Base-by-base conservation (phyloP, 1,139 yeast genomes). In the Zygoascus meyerae region DNA sequence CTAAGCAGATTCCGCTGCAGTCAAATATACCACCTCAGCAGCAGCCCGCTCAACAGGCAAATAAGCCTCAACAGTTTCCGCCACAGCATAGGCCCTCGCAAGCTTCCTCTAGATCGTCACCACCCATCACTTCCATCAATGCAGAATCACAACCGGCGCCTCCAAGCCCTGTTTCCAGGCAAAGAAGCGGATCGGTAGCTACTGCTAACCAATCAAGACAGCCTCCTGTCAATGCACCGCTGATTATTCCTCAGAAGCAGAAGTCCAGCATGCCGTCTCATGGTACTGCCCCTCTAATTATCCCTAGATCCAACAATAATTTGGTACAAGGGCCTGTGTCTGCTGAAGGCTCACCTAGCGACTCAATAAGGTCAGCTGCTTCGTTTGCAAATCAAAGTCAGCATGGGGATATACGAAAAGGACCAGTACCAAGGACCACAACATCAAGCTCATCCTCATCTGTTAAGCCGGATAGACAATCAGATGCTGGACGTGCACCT, bases 401-500 rank as follows among this genome's bases (percentile, higher is more conserved):
- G 6, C 39, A 26, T 6, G 21, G 29, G 3, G 30, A 35, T 9
- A 2, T 29, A 2, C 18, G 39, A 35, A 35, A 29, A 11, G 39
- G 39, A 5, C 39, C 15, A n/a, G 9, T 7, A 3, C 17, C 18
- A 17, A 7, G 15, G 8, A 17, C 29, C 14, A 4, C 7, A 2
- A 10, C 14, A n/a, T 35, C 39, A 6, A 29, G 21, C n/a, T 11
- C 39, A 17, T n/a, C 29, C 6, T 18, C 39, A 18, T 18, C 39
- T 7, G 21, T 17, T 7, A 16, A 35, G 29, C 30, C 40, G 3
- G 46, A 14, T 14, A 34, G 31, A 15, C 14, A 21, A 14, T 38
- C 35, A 10, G 18, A 10, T 2, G 47, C 47, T 2, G 40, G 40
- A 8, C 42, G 44, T 5, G 45, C 33, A 10, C 46, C 49, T 8